These are phyloP conservation scores for Parietaria judaica DNA, from an alignment of 306 rosid species.

Conservation along the genomic window DNA sequence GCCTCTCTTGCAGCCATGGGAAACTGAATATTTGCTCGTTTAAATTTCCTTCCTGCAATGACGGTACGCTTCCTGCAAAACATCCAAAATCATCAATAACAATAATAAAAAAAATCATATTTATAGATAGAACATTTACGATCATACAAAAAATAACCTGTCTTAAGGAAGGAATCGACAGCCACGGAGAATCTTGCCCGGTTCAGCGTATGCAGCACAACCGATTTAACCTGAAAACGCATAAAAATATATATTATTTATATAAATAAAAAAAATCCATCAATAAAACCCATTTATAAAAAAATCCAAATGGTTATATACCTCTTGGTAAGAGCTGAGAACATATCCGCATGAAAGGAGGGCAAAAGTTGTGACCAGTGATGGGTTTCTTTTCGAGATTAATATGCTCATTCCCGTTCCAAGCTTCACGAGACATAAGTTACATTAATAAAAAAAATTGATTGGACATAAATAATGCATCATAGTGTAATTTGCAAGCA, in stretches of 20 bases:
- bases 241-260: constrained; percentile 16
- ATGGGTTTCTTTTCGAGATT: constrained; percentile 77
- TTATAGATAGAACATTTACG: constrained; percentile 18
- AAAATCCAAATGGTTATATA: constrained; percentile 23
- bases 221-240: constrained; percentile 77
- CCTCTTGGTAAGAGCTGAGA: constrained; percentile 91
- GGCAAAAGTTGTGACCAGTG: constrained; percentile 69
- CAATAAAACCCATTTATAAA: constrained; percentile 9
- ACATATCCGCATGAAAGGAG: constrained; percentile 93
- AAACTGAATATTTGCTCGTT: constrained; percentile 70
- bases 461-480: not conserved
- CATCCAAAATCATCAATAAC: not conserved
- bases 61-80: constrained; percentile 73
- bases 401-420: constrained; percentile 94
- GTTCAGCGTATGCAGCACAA: constrained; percentile 92
- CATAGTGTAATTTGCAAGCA: not conserved
- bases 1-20: constrained; percentile 84
- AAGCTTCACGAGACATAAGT: constrained; percentile 49
- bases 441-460: constrained; percentile 18
- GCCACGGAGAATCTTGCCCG: constrained; percentile 83
- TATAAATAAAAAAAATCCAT: constrained; percentile 18
- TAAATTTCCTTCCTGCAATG: constrained; percentile 72
- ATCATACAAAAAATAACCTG: constrained; percentile 41
- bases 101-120: not conserved
- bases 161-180: constrained; percentile 70